phyloP scores from a whole-genome alignment of 371 early-diverging fungal species.

The Choanephora cucurbitarum region DNA sequence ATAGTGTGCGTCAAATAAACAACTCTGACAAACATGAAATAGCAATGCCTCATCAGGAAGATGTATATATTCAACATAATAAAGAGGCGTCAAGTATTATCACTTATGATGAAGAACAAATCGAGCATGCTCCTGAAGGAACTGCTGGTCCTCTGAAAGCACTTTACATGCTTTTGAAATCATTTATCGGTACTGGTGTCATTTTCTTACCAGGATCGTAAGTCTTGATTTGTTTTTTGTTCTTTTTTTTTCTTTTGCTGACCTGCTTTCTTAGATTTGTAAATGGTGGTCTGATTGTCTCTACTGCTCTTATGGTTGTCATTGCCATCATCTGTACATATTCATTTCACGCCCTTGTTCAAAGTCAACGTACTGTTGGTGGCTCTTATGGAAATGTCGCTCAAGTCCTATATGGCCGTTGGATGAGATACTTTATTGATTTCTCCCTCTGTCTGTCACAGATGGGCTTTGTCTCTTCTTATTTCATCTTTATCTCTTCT shows the following conservation, averaged over 20 bases:
- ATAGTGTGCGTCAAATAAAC: background rate
- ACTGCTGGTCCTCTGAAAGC: constrained; percentile 66
- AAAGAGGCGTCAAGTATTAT: background rate
- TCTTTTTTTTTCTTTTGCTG: too few relatives aligned
- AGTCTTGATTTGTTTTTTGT: constrained; percentile 11
- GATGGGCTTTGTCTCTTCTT: constrained; percentile 82
- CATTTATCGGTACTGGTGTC: constrained; percentile 76
- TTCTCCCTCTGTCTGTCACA: constrained; percentile 75
- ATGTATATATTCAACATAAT: background rate
- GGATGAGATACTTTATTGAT: constrained; percentile 63
- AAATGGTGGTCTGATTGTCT: constrained; percentile 42
- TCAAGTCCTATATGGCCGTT: constrained; percentile 64
- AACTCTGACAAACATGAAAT: background rate
- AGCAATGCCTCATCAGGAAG: background rate
- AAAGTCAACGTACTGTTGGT: constrained; percentile 44
- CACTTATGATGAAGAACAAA: constrained; percentile 15
- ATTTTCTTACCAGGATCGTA: constrained; percentile 70
- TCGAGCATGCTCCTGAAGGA: constrained; percentile 37
- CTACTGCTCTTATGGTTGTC: constrained; percentile 36
- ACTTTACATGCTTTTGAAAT: constrained; percentile 72
- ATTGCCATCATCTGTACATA: constrained; percentile 33
- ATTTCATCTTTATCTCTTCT: constrained; percentile 83
- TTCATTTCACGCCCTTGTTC: constrained; percentile 37
- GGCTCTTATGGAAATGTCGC: constrained; percentile 86
- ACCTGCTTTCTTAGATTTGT: constrained; percentile 36